Evolutionary conservation across 805 yeast species (phyloP), one percentile per base, ranked within the genome.

Genomic region (Candida multigemmis): DNA sequence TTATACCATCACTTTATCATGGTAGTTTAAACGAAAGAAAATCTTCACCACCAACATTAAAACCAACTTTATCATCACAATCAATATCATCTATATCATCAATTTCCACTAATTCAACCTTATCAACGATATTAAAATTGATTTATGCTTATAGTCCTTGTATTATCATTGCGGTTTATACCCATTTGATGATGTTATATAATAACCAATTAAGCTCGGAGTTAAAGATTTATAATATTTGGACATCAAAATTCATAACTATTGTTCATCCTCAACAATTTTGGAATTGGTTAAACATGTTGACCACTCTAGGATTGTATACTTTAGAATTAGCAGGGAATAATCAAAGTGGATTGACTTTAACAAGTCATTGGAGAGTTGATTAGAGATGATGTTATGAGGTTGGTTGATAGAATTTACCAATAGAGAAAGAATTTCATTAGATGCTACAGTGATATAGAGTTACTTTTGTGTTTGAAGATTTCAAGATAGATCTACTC

Each of bases 241-340:
- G 71, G 71, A 39, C 22, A 16, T 35, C 44, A 16, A 44, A 51
- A 24, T 38, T 49, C 20, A 34, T 36, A 12, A 39, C 55, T 9
- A 41, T 50, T 5, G 66, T 69, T 15, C 74, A 77, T 47, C 79
- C 95, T n/a, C 81, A 94, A 84, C 86, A 85, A 43, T 82, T 91
- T 48, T 89, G 98, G 97, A 84, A 87, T 43, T 89, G 97, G 97
- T 71, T 83, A 32, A 89, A 89, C 48, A 82, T 89, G 62, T 75
- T 79, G 38, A 68, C 79, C 28, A 81, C 94, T 7, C 57, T 91
- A 31, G 59, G 74, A n/a, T 61, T 91, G 15, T 89, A 89, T 52
- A 76, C 79, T 16, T 62, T 81, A 24, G 98, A 89, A 55, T 60
- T 89, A 33, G 53, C 75, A 38, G 63, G 65, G 11, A 53, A 54